Base-by-base conservation (phyloP, 306 rosid species). In the Lablab purpureus region DNA sequence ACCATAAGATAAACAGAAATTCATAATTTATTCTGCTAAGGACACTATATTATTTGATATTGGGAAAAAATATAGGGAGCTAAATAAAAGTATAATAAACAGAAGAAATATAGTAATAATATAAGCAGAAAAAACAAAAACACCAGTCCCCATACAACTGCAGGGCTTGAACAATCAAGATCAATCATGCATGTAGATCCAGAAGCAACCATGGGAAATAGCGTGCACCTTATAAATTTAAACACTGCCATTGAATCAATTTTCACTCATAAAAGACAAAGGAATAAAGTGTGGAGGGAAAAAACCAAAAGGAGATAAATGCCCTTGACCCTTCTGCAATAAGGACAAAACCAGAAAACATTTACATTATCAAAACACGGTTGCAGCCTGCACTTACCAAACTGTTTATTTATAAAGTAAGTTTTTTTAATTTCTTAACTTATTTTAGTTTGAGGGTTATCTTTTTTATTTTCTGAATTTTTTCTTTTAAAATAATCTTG, bases 131-230 rank as follows among this genome's bases (percentile, higher is more conserved):
- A 22, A 76, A 68, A 60, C 51, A 70, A 77, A 63, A 71, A 43
- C 68, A 62, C 12, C 55, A 41, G 74, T 82, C 75, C 79, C 79
- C 23, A 77, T 77, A 52, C 15, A 51, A 17, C 46, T 13, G 51
- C 6, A 23, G 36, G 60, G 62, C 46, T 51, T 54, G 34, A 27
- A 60, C 51, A 43, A 36, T 62, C 37, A 13, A 34, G 69, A 55
- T 41, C 73, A 49, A 75, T 36, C 40, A 32, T 63, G 27, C 25
- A 34, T 34, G 47, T 34, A 64, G 70, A 64, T 34, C 50, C 50
- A 65, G 71, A 65, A 65, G 71, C 17, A 36, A 36, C 71, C 49
- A 7, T 17, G 71, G 50, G 47, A 49, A 49, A 32, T n/a, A 36
- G 21, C 18, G 54, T 68, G 70, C 21, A 67, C 47, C 13, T 46